Evolutionary conservation across 768 basidiomycete species (phyloP), one percentile per base, ranked within the genome.

Genomic region (Mrakia gelida): DNA sequence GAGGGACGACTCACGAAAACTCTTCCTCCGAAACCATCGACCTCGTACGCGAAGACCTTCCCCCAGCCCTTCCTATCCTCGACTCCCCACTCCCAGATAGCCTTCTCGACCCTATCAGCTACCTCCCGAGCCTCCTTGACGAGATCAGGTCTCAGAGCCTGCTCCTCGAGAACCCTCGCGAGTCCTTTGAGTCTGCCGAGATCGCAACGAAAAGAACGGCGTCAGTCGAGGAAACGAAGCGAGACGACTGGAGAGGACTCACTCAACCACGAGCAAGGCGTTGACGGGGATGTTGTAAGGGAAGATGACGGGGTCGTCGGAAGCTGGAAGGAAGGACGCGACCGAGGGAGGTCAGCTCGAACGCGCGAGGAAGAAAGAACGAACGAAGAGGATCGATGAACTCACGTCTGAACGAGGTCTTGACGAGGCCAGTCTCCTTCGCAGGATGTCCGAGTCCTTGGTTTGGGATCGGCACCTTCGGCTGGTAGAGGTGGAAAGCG

Each of bases 261-360:
- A 52, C 82, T 93, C 91, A 26, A 92, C 91, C 76, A 89, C 91
- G 75, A 93, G 86, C 91, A 93, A 92, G 10, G 92, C 92, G 84
- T 93, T 93, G 10, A 91, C 92, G 3, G 92, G 90, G 0, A 89
- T 91, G 78, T 92, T 86, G 84, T 91, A 93, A 6, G 92, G 89
- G 80, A 89, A 92, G 38, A 87, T 84, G 80, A 89, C 90, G 61
- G 92, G 82, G 82, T 93, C 92, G 81, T 93, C 92, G 0, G 90
- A 91, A 18, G 92, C 92, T 76, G 91, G 86, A 82, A 92, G 91
- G 80, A 90, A 90, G 32, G 41, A 26, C 5, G 26, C 10, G 8
- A n/a, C 5, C 26, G 1, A 13, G 67, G 8, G 21, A n/a, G 38
- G 38, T 38, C 38, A 38, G 38, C 11, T 16, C 5, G 38, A 18